phyloP scores from a whole-genome alignment of 495 filamentous ascomycete species.

The Evernia prunastri region DNA sequence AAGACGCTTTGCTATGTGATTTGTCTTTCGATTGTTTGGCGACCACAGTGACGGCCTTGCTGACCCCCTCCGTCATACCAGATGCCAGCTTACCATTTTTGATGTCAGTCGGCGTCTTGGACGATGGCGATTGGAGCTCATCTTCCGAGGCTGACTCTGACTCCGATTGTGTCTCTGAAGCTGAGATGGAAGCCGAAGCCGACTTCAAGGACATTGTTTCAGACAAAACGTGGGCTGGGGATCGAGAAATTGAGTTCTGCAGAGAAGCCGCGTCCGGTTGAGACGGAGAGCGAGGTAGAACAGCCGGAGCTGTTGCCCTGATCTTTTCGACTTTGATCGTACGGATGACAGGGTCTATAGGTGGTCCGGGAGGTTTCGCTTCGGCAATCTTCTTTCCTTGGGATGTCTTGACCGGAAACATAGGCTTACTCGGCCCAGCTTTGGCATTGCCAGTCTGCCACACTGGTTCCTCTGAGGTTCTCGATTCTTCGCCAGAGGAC shows the following conservation, averaged over 20 bases:
- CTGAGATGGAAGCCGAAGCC: conserved; percentile 5
- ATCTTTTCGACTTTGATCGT: background rate
- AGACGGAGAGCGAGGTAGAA: background rate
- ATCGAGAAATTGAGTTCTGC: conserved; percentile 15
- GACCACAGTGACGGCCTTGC: background rate
- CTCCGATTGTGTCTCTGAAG: background rate
- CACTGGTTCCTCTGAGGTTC: conserved; percentile 15
- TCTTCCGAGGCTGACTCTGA: background rate
- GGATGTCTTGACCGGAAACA: background rate
- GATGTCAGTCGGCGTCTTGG: background rate
- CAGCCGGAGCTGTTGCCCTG: conserved; percentile 5
- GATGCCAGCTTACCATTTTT: background rate
- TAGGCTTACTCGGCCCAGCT: conserved; percentile 23
- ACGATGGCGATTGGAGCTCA: background rate
- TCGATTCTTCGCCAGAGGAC: conserved; percentile 11
- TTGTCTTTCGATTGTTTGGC: background rate
- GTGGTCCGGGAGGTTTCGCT: background rate
- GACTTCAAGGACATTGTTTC: background rate
- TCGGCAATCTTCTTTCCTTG: background rate
- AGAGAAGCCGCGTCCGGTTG: background rate
- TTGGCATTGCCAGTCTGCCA: conserved; percentile 15
- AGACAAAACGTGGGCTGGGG: conserved; percentile 1
- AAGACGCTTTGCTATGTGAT: background rate
- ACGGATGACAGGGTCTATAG: conserved; percentile 4
- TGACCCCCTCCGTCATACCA: background rate